phyloP scores from a whole-genome alignment of 2,329 filamentous ascomycete species.

The Apiospora sp. region DNA sequence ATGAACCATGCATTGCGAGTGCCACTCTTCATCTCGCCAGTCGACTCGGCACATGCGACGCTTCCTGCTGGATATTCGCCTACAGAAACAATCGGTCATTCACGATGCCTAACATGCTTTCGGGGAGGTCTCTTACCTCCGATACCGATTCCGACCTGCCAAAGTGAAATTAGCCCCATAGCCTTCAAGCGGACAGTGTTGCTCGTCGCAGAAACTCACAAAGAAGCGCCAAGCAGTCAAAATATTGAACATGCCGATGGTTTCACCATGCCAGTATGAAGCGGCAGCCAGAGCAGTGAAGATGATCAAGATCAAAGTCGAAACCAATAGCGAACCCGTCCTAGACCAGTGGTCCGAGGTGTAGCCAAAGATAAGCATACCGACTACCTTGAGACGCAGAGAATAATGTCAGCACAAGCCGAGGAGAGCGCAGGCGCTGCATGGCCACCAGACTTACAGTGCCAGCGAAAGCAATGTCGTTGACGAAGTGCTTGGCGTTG shows the following conservation, averaged over 20 bases:
- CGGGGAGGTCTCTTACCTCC: conserved; percentile 56
- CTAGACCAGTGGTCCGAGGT: conserved; percentile 85
- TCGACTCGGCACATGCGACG: conserved; percentile 85
- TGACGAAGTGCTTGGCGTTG: conserved; percentile 75
- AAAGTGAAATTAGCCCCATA: conserved; percentile 27
- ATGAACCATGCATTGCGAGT: conserved; percentile 92
- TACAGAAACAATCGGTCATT: conserved; percentile 33
- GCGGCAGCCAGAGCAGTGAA: conserved; percentile 83
- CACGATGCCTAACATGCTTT: background rate
- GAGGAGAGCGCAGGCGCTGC: background rate
- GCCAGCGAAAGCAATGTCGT: conserved; percentile 85
- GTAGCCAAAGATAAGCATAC: conserved; percentile 82
- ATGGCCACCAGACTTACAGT: conserved; percentile 52
- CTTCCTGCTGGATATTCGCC: conserved; percentile 83
- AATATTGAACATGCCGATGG: conserved; percentile 77
- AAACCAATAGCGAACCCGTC: conserved; percentile 80
- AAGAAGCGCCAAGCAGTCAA: conserved; percentile 88
- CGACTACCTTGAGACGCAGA: conserved; percentile 62
- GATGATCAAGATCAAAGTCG: conserved; percentile 83
- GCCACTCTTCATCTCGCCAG: conserved; percentile 80
- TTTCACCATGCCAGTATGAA: conserved; percentile 75
- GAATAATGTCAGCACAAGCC: background rate
- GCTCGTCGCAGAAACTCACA: conserved; percentile 49
- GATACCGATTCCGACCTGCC: conserved; percentile 73
- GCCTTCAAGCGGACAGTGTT: background rate